phyloP scores from a whole-genome alignment of 306 rosid genomes.

The Malus fusca region DNA sequence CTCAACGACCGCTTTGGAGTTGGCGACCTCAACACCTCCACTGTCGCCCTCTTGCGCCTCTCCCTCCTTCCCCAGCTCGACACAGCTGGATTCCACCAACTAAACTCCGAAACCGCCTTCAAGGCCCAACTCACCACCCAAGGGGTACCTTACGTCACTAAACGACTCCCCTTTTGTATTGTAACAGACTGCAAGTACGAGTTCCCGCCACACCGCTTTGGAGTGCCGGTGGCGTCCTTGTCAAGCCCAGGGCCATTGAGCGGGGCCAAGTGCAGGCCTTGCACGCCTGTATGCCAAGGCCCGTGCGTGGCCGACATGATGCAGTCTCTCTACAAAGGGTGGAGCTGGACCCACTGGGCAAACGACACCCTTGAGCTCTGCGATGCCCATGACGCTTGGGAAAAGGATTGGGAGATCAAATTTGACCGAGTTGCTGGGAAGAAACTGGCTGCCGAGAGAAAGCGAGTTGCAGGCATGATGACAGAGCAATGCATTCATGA shows the following conservation, averaged over 20 bases:
- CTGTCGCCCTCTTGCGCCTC: constrained; percentile 62
- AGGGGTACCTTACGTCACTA: constrained; percentile 19
- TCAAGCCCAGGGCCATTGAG: constrained; percentile 72
- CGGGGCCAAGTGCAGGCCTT: constrained; percentile 81
- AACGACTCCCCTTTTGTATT: constrained; percentile 65
- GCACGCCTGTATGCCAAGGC: constrained; percentile 48
- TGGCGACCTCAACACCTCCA: constrained; percentile 65
- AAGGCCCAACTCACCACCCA: constrained; percentile 59
- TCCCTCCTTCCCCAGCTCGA: constrained; percentile 56
- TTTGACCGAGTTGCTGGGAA: constrained; percentile 47
- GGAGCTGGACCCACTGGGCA: constrained; percentile 84
- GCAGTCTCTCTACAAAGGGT: constrained; percentile 27
- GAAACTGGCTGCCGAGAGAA: constrained; percentile 27
- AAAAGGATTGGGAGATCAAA: constrained; percentile 50
- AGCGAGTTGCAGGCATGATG: constrained; percentile 23
- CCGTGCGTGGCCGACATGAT: constrained; percentile 47
- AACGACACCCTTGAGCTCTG: constrained; percentile 53
- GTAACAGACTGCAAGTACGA: constrained; percentile 64
- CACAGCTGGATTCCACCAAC: constrained; percentile 33
- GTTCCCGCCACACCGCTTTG: constrained; percentile 52
- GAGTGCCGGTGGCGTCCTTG: constrained; percentile 82
- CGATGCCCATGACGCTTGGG: constrained; percentile 55
- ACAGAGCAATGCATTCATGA: constrained; percentile 28
- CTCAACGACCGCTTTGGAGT: constrained; percentile 80
- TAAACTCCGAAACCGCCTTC: constrained; percentile 81